A percentile compares a stretch with the other conserved stretches of the same genome.
These are phyloP conservation scores for Emiliania huxleyi DNA, from an alignment of 78 protist species.

Conservation along the genomic window DNA sequence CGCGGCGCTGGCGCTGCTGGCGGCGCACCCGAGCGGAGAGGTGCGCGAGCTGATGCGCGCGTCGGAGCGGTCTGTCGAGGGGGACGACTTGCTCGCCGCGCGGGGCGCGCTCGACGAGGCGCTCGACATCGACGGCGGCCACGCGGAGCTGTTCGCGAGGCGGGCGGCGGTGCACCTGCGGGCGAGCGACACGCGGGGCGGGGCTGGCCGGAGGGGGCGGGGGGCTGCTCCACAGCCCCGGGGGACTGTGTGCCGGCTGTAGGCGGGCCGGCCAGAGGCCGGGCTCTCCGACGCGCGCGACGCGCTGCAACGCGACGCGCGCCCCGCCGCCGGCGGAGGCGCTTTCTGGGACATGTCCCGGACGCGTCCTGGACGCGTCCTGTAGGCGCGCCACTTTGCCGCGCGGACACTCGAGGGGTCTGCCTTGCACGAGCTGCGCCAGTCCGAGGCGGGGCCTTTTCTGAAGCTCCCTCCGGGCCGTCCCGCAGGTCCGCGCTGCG, in stretches of 20 bases:
- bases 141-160: background rate
- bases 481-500: background rate
- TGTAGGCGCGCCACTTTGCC: background rate
- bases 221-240: too few species aligned
- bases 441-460: background rate
- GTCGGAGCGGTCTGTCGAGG: background rate
- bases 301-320: too few species aligned
- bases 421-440: background rate
- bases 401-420: background rate
- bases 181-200: too few species aligned
- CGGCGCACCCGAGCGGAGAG: background rate
- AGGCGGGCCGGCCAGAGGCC: background rate
- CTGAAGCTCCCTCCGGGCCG: too few species aligned
- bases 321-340: too few species aligned
- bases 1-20: background rate
- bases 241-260: background rate
- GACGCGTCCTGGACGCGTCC: too few species aligned
- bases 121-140: background rate
- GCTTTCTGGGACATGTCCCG: too few species aligned
- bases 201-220: too few species aligned
- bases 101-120: background rate
- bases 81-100: background rate
- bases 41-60: background rate
- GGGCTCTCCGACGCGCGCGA: background rate
- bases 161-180: background rate